Base-by-base conservation (phyloP, 129 eudicot species). In the Chrysanthemum makinoi region DNA sequence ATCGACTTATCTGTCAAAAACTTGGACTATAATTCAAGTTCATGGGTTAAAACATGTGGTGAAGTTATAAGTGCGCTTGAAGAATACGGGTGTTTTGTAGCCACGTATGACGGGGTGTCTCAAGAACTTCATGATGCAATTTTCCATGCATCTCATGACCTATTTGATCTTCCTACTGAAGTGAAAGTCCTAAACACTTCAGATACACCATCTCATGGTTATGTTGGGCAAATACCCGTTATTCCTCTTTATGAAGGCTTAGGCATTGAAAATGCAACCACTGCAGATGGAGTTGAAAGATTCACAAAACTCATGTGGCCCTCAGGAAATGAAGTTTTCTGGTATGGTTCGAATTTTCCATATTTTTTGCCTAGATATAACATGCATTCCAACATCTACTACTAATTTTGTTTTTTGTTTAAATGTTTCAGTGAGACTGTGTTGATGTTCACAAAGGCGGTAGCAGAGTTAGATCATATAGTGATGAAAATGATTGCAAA, bases 301-400 rank as follows among this genome's bases (percentile, higher is more conserved):
- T 85, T 85, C 66, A 72, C 82, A 3, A 80, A 77, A 44, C 67
- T 74, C 83, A 86, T 86, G 90, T 85, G 86, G 90, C 87, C 90
- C 17, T 65, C 70, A 0, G 83, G 80, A 52, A 82, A 82, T 48
- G 67, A 48, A 11, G 15, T 19, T 59, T 82, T 79, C 78, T 63
- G 46, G 65, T 71, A 46, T 19, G 46, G 7, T 3, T 69, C 16
- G n/a, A 3, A 26, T 3, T 11, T 52, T 50, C 44, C 19, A 3
- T 6, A 18, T 1, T 5, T 18, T 17, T 3, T 56, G 10, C 6
- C 2, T 60, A 18, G 59, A 18, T 35, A 79, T 44, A 10, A 26
- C 54, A 53, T 62, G 4, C 35, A 20, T 57, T 39, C 7, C 30
- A 12, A 15, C 15, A 18, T 59, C 14, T 60, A n/a, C n/a, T n/a